Base-by-base conservation (phyloP, 306 rosid species). In the Luffa acutangula region DNA sequence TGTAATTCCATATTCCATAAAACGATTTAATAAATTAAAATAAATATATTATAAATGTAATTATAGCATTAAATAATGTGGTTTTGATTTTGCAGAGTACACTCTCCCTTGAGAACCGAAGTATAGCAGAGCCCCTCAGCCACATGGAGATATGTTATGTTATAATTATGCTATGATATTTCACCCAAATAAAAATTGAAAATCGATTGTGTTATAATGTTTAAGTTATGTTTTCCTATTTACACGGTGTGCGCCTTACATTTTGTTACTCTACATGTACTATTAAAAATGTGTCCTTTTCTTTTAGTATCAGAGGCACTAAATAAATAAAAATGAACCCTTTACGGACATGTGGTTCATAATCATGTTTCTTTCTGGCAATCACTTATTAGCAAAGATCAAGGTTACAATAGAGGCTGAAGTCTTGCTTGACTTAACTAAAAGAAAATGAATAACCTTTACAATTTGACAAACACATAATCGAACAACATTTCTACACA, bases 61-160 rank as follows among this genome's bases (percentile, higher is more conserved):
- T 25, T 25, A 25, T 54, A 54, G 59, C 59, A 60, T 11, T 31
- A 31, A 31, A 12, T 60, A 21, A 65, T 49, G 11, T 9, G 34
- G 12, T 37, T 20, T 81, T 33, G 14, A 5, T 14, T 77, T 64
- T 78, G 86, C 87, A 87, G 89, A 46, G 62, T 84, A 77, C 81
- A 80, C 78, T 0, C 82, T 87, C 80, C 89, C 89, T 36, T 87
- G 84, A 84, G 80, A 80, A 76, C 46, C 54, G 52, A 72, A 20
- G 15, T 7, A 10, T 9, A 45, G 54, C 76, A 17, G 58, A 25
- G 31, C 31, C 41, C 42, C 77, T 46, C 41, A 71, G 11, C 57
- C 11, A 21, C 4, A 12, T 46, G 57, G 21, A 25, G 13, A 71
- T 9, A 43, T 5, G 57, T 21, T 18, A 1, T 66, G 49, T 17